A percentile compares a stretch with the other conserved stretches of the same genome.
phyloP scores from a whole-genome alignment of 176 grass and related monocot species.

The Cenchrus purpureus region DNA sequence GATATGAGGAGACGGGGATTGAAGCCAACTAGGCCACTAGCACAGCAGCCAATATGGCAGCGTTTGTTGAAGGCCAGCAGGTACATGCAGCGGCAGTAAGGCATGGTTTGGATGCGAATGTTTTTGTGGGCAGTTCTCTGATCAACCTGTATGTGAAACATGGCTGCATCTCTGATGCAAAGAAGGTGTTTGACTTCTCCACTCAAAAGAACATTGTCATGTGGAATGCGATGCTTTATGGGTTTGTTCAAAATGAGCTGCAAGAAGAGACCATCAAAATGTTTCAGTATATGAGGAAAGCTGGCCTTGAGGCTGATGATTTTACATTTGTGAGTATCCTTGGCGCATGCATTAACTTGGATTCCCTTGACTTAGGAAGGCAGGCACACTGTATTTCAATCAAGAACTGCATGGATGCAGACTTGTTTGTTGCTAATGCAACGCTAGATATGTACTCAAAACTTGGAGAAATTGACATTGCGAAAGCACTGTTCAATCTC shows the following conservation, averaged over 20 bases:
- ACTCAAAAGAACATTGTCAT: constrained; percentile 63
- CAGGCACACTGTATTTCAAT: constrained; percentile 64
- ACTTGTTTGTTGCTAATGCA: constrained; percentile 74
- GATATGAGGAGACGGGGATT: constrained; percentile 55
- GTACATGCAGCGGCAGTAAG: constrained; percentile 50
- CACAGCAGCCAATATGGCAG: constrained; percentile 52
- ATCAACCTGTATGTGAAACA: constrained; percentile 69
- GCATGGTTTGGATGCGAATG: constrained; percentile 65
- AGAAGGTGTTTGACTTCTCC: constrained; percentile 57
- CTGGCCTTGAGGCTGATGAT: constrained; percentile 55
- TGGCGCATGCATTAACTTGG: constrained; percentile 46
- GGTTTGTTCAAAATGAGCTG: constrained; percentile 60
- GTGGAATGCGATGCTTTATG: constrained; percentile 76
- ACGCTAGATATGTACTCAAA: constrained; percentile 75
- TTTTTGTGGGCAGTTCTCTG: constrained; percentile 74
- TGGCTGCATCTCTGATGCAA: constrained; percentile 49
- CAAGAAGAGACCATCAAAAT: constrained; percentile 48
- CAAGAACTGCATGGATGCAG: constrained; percentile 49
- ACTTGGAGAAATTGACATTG: constrained; percentile 51
- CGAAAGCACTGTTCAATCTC: constrained; percentile 53
- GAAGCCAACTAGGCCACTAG: constrained; percentile 61
- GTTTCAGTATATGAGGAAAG: constrained; percentile 51
- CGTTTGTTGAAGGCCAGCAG: constrained; percentile 46
- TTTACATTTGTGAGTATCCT: constrained; percentile 72
- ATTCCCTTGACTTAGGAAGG: constrained; percentile 47